Base-by-base conservation (phyloP, 1,139 yeast genomes). In the Yarrowia galli region DNA sequence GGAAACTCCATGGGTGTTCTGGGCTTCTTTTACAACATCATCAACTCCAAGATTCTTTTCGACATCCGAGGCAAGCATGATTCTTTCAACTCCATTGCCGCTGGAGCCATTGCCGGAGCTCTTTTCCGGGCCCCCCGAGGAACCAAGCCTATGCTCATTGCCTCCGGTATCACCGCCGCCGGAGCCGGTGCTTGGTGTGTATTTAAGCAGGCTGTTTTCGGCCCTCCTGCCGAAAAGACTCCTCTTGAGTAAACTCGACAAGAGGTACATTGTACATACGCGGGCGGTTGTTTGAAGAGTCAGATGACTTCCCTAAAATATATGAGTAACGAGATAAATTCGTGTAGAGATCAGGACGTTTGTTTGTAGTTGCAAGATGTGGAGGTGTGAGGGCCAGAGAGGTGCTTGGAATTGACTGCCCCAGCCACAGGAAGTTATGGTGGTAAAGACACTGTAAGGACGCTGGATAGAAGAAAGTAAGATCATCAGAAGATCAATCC, bases 151-250 rank as follows among this genome's bases (percentile, higher is more conserved):
- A 90, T 92, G 95, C 91, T 89, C 49, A 88, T 91, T 75, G 88
- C 97, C 46, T 86, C 97, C 46, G 96, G 86, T 64, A 78, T 93
- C 77, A 89, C 89, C 88, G 92, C 97, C 22, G 86, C 88, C 71
- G 97, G 91, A 70, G 97, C 98, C 65, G 97, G 91, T 71, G 86
- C 86, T 58, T 95, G 99, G 99, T 89, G 97, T 82, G 93, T 90
- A 68, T 75, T 89, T 74, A 95, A 95, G 82, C 81, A 85, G 67
- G 71, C 75, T 45, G 70, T 75, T 22, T 72, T 78, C 56, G 66
- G 66, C 22, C 38, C 46, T 38, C 6, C 66, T 63, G 69, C 56
- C 25, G 56, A 46, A n/a, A 36, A 46, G 45, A 46, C 66, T 35
- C 56, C 56, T 61, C 56, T 46, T 61, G 66, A 46, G 54, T 61